Evolutionary conservation across 768 basidiomycete species (phyloP).

Genomic region (Termitomyces sp.): DNA sequence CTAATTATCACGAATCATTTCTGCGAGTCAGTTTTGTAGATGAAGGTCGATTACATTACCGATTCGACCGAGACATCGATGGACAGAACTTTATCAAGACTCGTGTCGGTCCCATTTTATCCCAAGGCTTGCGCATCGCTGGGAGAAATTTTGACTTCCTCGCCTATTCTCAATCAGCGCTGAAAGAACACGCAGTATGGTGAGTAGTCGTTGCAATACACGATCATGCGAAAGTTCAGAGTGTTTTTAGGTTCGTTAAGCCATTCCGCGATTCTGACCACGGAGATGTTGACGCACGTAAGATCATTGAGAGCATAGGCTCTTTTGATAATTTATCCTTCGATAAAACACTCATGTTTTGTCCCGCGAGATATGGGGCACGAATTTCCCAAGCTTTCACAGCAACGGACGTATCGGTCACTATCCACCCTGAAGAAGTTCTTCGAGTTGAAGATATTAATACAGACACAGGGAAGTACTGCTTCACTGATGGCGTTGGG

Average conservation of each 20-base stretch:
- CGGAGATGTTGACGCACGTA: slow-evolving; percentile 32
- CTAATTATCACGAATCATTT: slow-evolving; percentile 46
- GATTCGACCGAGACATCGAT: slow-evolving; percentile 55
- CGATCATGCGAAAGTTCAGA: background rate
- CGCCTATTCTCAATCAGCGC: slow-evolving; percentile 70
- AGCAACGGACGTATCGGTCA: slow-evolving; percentile 58
- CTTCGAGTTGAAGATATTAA: slow-evolving; percentile 32
- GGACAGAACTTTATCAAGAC: slow-evolving; percentile 42
- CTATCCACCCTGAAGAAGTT: slow-evolving; percentile 47
- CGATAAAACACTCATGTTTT: slow-evolving; percentile 45
- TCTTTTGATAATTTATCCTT: slow-evolving; percentile 44
- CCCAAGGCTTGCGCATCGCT: slow-evolving; percentile 49
- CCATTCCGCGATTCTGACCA: slow-evolving; percentile 37
- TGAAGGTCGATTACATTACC: slow-evolving; percentile 49
- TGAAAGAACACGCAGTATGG: slow-evolving; percentile 67
- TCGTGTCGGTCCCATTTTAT: slow-evolving; percentile 42
- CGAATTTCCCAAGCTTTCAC: slow-evolving; percentile 74
- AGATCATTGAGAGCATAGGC: slow-evolving; percentile 55
- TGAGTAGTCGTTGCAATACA: slow-evolving; percentile 15
- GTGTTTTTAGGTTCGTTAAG: slow-evolving; percentile 54
- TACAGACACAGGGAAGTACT: slow-evolving; percentile 29
- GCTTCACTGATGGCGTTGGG: slow-evolving; percentile 73
- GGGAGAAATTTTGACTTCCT: slow-evolving; percentile 57
- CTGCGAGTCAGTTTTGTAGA: slow-evolving; percentile 63
- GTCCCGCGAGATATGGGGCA: slow-evolving; percentile 70